Base-by-base conservation (phyloP, 116 monocot genomes). In the Thalassia testudinum region DNA sequence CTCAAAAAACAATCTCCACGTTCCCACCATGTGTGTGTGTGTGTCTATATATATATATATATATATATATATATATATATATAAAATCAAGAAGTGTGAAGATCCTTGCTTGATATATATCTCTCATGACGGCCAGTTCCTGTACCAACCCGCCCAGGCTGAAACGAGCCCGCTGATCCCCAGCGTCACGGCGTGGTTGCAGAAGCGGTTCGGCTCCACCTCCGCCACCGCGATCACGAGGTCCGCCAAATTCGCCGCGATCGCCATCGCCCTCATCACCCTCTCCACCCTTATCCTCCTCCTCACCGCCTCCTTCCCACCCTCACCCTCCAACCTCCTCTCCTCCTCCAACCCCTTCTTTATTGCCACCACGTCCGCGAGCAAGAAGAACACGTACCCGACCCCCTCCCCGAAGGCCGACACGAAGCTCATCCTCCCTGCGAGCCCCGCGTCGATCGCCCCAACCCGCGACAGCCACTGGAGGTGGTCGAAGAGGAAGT, bases 401-500 rank as follows among this genome's bases (percentile, higher is more conserved):
- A 89, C 8, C 7, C 70, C 28, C 67, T 97, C 97, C 0, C 97
- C 97, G 57, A 97, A 97, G 5, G 89, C 89, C 14, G 89, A 97
- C 24, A 97, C 45, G 54, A 70, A 97, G 76, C 89, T 89, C 79
- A 81, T 77, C 60, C 65, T 61, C 25, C 72, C 42, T 0, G 88
- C 85, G 5, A 97, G 57, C 5, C 18, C 16, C 13, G 74, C 54
- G 43, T 89, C 85, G 7, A 97, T 19, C 16, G 82, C 74, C 0
- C 89, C 97, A 12, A 79, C 44, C 26, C 89, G 59, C 0, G 85
- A 65, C 19, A 89, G 68, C 97, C 97, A 97, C 23, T 79, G 61
- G 22, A 97, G 60, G 62, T 97, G 97, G 68, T 97, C 97, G 70
- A 97, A 97, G 70, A 97, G 85, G 82, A 89, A 97, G 82, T 97